A percentile compares a stretch with the other conserved stretches of the same genome.
Evolutionary conservation across 768 basidiomycete species (phyloP).

Genomic region (Dendrothele bispora): DNA sequence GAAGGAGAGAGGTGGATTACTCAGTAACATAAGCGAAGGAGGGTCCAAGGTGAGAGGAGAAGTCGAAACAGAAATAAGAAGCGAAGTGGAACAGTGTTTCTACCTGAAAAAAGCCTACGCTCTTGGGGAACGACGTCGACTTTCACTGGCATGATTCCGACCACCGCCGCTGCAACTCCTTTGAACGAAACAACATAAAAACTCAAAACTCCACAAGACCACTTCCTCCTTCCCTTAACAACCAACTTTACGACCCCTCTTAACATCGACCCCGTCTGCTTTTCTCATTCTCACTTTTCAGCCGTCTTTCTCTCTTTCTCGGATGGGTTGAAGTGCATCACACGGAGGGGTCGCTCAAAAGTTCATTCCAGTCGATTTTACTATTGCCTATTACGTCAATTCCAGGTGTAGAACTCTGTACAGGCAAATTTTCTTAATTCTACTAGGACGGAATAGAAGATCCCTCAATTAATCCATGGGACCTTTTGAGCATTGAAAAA

Average conservation of each 20-base stretch:
- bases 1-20: constrained; percentile 33
- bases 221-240: constrained; percentile 7
- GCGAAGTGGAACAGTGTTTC: constrained; percentile 1
- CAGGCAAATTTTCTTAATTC: constrained; percentile 78
- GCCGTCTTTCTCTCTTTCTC: not conserved
- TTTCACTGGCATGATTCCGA: not conserved
- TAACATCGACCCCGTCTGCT: constrained; percentile 34
- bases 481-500: constrained; percentile 27
- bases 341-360: constrained; percentile 38
- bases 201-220: constrained; percentile 3
- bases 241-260: constrained; percentile 42
- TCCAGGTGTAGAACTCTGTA: constrained; percentile 67
- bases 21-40: constrained; percentile 1
- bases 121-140: not conserved
- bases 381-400: constrained; percentile 69
- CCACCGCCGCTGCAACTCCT: not conserved
- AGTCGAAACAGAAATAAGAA: constrained; percentile 23
- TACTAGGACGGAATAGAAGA: constrained; percentile 42
- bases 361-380: constrained; percentile 84
- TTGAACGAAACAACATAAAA: constrained; percentile 9
- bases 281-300: too few relatives aligned
- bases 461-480: constrained; percentile 39
- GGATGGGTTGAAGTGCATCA: not conserved
- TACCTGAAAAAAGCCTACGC: too few relatives aligned
- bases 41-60: constrained; percentile 13